Base-by-base conservation (phyloP, 306 rosid species). In the Quercus ilex region DNA sequence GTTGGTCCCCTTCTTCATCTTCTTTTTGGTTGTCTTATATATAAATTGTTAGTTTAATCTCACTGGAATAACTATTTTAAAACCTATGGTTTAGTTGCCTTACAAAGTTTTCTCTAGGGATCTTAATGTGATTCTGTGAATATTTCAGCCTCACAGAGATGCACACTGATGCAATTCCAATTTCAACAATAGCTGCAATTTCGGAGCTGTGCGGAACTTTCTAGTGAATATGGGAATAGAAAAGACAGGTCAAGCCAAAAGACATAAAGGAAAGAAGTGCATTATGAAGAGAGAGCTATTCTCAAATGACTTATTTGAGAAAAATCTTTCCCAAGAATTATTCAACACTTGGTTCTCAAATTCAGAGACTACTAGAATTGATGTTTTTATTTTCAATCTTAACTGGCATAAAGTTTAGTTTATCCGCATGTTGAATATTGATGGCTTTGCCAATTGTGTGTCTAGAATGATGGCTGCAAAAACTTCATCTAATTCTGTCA, bases 201-300 rank as follows among this genome's bases (percentile, higher is more conserved):
- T 87, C 94, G 1, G 94, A 85, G 84, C 97, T 93, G 73, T 93
- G 89, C 1, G 84, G 91, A 58, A 88, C 85, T 72, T 90, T 91
- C 82, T 93, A 93, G 88, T 89, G 98, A 97, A 90, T 96, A 20
- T 78, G 93, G 88, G 98, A 96, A 83, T 98, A 93, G 83, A 95
- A 95, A 83, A 90, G 98, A 80, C 90, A 93, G 90, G 73, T 89
- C 53, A 93, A 93, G 30, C 83, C 98, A 18, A 90, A 82, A 73
- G 88, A 88, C 62, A 88, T 1, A 88, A 90, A 76, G 96, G 91
- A 86, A 91, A 88, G 88, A 89, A 74, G 49, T 86, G 70, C 69
- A 77, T 93, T 13, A 93, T 46, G 96, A 93, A 74, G 98, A 91
- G 89, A 95, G 93, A 88, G 98, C 96, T 71, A 73, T 91, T 59